Evolutionary conservation across 805 yeast genomes (phyloP).

Genomic region (Metschnikowia vanudenii): DNA sequence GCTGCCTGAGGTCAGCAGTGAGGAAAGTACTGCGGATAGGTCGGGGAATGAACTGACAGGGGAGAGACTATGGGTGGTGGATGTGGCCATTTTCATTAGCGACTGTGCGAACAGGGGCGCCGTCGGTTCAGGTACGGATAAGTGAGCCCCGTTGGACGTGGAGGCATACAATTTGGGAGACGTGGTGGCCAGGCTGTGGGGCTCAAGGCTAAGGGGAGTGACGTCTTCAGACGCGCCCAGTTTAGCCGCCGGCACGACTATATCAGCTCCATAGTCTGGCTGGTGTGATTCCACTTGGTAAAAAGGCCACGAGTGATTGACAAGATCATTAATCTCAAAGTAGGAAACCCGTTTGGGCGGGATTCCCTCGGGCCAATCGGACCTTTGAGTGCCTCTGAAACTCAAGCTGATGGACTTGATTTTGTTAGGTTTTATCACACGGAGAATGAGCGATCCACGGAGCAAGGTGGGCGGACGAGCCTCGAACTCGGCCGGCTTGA

Average conservation of each 20-base stretch:
- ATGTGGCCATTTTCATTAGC: conserved; percentile 28
- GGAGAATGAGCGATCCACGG: conserved; percentile 72
- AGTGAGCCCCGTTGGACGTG: background rate
- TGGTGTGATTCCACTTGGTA: conserved; percentile 38
- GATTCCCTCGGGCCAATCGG: conserved; percentile 98
- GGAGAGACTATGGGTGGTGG: conserved; percentile 22
- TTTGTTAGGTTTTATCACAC: conserved; percentile 70
- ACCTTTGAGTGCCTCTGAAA: conserved; percentile 67
- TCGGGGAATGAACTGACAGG: conserved; percentile 26
- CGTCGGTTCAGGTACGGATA: background rate
- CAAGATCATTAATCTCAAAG: conserved; percentile 61
- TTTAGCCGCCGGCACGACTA: conserved; percentile 23
- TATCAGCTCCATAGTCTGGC: conserved; percentile 48
- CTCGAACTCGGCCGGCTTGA: conserved; percentile 58
- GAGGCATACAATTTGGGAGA: background rate
- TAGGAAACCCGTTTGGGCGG: conserved; percentile 80
- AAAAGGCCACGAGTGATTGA: conserved; percentile 90
- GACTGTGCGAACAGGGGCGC: conserved; percentile 22
- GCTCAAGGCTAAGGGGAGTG: conserved; percentile 33
- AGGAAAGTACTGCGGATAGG: conserved; percentile 23
- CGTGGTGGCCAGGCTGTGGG: background rate
- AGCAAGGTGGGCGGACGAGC: conserved; percentile 74
- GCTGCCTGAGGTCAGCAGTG: conserved; percentile 15
- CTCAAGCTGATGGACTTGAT: conserved; percentile 60
- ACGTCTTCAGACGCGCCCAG: conserved; percentile 28